These are phyloP conservation scores for Tuber aestivum DNA, from an alignment of 495 filamentous ascomycete species.

Conservation along the genomic window DNA sequence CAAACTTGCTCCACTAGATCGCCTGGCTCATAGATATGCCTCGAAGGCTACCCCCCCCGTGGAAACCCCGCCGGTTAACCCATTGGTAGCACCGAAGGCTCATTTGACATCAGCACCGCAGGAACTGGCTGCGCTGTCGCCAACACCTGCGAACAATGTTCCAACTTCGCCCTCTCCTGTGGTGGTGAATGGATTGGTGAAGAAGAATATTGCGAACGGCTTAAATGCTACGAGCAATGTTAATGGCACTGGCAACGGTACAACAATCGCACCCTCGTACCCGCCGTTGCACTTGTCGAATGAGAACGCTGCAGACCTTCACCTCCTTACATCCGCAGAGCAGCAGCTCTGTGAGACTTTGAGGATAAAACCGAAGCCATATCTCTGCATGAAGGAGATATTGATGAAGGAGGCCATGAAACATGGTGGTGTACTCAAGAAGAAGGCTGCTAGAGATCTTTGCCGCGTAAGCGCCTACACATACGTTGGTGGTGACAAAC, in stretches of 20 bases:
- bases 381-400: constrained; percentile 85
- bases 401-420: constrained; percentile 83
- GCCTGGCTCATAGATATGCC: constrained; percentile 39
- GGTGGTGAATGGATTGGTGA: constrained; percentile 17
- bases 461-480: constrained; percentile 51
- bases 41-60: constrained; percentile 42
- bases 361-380: constrained; percentile 84
- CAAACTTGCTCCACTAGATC: constrained; percentile 38
- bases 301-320: constrained; percentile 73
- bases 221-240: constrained; percentile 44
- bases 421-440: constrained; percentile 77
- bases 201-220: constrained; percentile 14
- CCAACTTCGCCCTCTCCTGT: constrained; percentile 35
- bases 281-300: constrained; percentile 63
- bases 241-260: constrained; percentile 31
- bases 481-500: neutral
- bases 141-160: constrained; percentile 31
- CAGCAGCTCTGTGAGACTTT: constrained; percentile 74
- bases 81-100: constrained; percentile 36
- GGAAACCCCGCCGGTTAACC: constrained; percentile 41
- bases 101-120: constrained; percentile 34
- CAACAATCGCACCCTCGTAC: constrained; percentile 44
- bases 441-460: constrained; percentile 73
- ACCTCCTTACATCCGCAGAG: constrained; percentile 81
- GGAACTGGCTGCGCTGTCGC: constrained; percentile 30